These are phyloP conservation scores for Backusella liffmaniae DNA, from an alignment of 192 early-diverging fungal species.

Conservation along the genomic window DNA sequence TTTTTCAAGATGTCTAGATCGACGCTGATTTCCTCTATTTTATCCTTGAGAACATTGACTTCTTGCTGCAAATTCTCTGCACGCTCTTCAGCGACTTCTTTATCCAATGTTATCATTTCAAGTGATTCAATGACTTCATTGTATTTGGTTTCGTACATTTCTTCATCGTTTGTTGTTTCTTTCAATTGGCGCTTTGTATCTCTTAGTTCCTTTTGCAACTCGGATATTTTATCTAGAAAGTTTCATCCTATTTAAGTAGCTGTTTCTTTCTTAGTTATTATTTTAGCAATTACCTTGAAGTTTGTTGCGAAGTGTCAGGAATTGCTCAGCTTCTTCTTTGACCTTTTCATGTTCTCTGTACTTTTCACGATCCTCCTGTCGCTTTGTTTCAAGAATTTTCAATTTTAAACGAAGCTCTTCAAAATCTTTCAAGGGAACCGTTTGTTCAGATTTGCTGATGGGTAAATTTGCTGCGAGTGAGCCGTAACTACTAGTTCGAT, in stretches of 20 bases:
- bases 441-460: conserved; percentile 26
- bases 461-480: conserved; percentile 10
- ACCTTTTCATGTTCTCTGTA: conserved; percentile 71
- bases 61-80: conserved; percentile 79
- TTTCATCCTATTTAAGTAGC: not conserved
- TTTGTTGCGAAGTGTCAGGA: conserved; percentile 60
- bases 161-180: conserved; percentile 58
- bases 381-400: conserved; percentile 75
- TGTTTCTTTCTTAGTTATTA: not conserved
- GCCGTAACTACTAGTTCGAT: conserved; percentile 4
- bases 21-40: conserved; percentile 71
- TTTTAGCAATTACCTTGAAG: conserved; percentile 43
- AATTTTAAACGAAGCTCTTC: conserved; percentile 81
- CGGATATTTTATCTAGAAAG: conserved; percentile 55
- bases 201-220: conserved; percentile 72
- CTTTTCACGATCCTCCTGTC: conserved; percentile 74
- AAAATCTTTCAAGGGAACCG: conserved; percentile 63
- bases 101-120: conserved; percentile 86
- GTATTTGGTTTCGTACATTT: conserved; percentile 62
- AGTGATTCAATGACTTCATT: conserved; percentile 71
- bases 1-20: conserved; percentile 67
- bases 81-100: conserved; percentile 88
- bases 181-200: conserved; percentile 58
- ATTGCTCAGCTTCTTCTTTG: conserved; percentile 70
- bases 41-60: conserved; percentile 67